Evolutionary conservation across 345 rosid species (phyloP), one percentile per base, ranked within the genome.

Genomic region (Salix viminalis): DNA sequence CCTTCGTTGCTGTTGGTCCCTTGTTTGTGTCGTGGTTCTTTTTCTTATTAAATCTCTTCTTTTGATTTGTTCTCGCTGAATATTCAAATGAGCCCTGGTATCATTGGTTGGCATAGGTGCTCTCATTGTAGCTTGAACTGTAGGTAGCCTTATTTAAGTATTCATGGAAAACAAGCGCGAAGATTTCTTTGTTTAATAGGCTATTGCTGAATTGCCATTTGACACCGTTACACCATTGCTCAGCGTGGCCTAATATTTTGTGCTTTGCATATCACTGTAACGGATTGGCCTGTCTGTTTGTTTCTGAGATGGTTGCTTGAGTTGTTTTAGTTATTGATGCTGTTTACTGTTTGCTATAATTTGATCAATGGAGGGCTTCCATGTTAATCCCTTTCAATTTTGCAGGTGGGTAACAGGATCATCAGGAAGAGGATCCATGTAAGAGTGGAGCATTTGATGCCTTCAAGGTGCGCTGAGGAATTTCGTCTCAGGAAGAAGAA

Each of bases 381-480:
- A 19, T 52, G 2, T n/a, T 41, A 56, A 56, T 56, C 62, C 28
- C 23, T 21, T 76, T 41, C 4, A 5, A 7, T 1, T 1, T 30
- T 39, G 8, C 72, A 90, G 96, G 93, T 91, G 15, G 83, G 92
- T 14, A 84, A 85, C 81, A 84, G 88, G 74, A 88, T 91, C 19
- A 86, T 91, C 54, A 88, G 79, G 86, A 91, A 91, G 86, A 86
- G 92, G 87, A 89, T 91, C 65, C 94, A 91, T 41, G 94, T 91
- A 36, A 77, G 94, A 0, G 80, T 91, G 21, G 94, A 91, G 83
- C 94, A 91, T 65, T 84, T 91, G 62, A 90, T 83, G 61, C 91
- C 89, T 6, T 91, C 94, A 10, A 88, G 92, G 80, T 91, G 94
- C 76, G 60, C 84, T 0, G 94, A 91, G 86, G 92, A 91, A n/a